Conservation (phyloP, 306 rosid species). For the Coriaria nepalensis region DNA sequence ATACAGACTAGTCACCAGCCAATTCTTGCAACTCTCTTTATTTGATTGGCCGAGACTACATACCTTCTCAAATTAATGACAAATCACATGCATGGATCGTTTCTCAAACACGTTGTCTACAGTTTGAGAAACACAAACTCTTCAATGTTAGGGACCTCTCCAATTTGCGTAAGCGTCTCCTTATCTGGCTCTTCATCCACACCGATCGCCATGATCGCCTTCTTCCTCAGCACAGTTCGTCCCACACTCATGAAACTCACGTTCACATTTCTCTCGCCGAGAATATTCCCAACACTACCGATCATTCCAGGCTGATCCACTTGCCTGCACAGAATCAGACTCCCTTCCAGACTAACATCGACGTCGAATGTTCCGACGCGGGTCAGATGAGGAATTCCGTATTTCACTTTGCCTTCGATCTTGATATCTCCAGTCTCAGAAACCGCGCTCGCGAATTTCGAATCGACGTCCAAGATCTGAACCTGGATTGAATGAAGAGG, state of each 20-base stretch:
- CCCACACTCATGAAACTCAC: conserved; percentile 94
- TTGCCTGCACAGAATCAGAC: conserved; percentile 66
- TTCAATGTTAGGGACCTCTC: conserved; percentile 55
- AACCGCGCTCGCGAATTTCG: conserved; percentile 66
- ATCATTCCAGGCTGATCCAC: conserved; percentile 90
- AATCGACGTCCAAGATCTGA: conserved; percentile 43
- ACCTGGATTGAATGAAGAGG: conserved; percentile 71
- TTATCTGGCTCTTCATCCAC: conserved; percentile 72
- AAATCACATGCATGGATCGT: too few species aligned
- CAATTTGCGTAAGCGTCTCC: conserved; percentile 44
- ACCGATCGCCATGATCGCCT: conserved; percentile 85
- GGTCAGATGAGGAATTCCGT: conserved; percentile 55
- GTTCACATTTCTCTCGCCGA: conserved; percentile 56
- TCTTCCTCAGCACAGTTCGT: conserved; percentile 41
- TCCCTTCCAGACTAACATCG: conserved; percentile 85
- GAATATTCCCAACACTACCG: conserved; percentile 67
- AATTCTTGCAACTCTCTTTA: too few species aligned
- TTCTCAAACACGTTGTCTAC: conserved; percentile 7
- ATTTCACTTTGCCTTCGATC: conserved; percentile 79
- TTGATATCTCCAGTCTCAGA: conserved; percentile 39
- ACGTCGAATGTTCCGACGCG: conserved; percentile 56
- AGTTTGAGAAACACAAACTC: conserved; percentile 82
- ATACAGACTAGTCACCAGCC: too few species aligned
- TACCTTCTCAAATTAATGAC: too few species aligned
- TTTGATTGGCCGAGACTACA: too few species aligned